phyloP scores from a whole-genome alignment of 2,329 filamentous ascomycete species.

The Zymoseptoria tritici region DNA sequence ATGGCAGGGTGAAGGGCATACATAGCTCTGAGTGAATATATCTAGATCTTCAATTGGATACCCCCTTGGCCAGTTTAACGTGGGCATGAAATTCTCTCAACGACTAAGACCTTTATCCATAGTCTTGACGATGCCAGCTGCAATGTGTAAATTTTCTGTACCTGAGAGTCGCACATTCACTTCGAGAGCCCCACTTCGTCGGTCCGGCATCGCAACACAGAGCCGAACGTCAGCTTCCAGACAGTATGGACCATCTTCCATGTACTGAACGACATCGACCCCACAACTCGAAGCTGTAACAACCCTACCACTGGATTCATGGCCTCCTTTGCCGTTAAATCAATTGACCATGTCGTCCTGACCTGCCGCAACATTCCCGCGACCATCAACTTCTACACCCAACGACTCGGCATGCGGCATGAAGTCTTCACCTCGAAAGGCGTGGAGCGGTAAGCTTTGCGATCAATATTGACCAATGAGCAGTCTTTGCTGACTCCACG shows the following conservation, averaged over 20 bases:
- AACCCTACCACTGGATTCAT: conserved; percentile 4
- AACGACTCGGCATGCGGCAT: conserved; percentile 50
- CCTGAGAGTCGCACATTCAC: no score
- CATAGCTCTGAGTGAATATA: not conserved
- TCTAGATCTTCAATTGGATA: not conserved
- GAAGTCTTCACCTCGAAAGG: conserved; percentile 42
- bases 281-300: not conserved
- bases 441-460: conserved; percentile 16
- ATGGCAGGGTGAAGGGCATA: not conserved
- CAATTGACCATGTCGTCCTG: conserved; percentile 55
- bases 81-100: no score
- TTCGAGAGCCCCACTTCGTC: no score
- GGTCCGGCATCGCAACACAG: no score
- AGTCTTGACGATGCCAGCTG: no score
- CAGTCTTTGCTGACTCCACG: conserved; percentile 13
- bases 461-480: conserved; percentile 18
- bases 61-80: not conserved
- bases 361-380: conserved; percentile 47
- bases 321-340: conserved; percentile 28
- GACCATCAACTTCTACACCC: conserved; percentile 50
- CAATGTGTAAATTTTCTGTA: no score
- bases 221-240: no score
- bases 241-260: not conserved
- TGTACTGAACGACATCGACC: not conserved
- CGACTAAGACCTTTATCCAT: no score